Evolutionary conservation across 805 yeast genomes (phyloP).

Genomic region (Nakazawaea ernobii): DNA sequence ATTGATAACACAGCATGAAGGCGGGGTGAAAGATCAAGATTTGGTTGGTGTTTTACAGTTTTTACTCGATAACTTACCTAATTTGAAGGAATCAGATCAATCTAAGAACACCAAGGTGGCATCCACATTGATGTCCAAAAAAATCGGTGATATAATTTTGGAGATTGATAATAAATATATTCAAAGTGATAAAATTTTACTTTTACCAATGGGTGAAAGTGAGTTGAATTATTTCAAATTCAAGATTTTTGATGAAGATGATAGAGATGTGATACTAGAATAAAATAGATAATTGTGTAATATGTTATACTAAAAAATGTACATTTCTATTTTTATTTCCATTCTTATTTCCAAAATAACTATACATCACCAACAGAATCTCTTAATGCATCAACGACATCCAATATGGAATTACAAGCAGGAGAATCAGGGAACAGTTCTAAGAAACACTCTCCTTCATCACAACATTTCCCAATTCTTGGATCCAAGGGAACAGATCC

Average conservation of each 20-base stretch:
- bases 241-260: constrained; percentile 7
- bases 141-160: constrained; percentile 36
- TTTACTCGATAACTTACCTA: constrained; percentile 40
- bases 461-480: constrained; percentile 85
- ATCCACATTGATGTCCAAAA: constrained; percentile 45
- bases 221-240: constrained; percentile 32
- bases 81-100: constrained; percentile 24
- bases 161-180: constrained; percentile 21
- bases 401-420: constrained; percentile 78
- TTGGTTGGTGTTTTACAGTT: constrained; percentile 25
- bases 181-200: constrained; percentile 27
- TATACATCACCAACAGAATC: constrained; percentile 38
- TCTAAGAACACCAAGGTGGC: constrained; percentile 39
- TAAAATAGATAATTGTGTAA: neutral
- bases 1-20: constrained; percentile 16
- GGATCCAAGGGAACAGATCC: constrained; percentile 97
- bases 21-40: constrained; percentile 16
- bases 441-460: constrained; percentile 76
- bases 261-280: constrained; percentile 3
- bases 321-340: neutral
- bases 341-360: constrained; percentile 7
- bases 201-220: constrained; percentile 40
- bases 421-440: constrained; percentile 89
- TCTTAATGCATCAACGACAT: constrained; percentile 70
- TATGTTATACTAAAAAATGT: neutral